Percentiles rank a stretch among this genome's conserved stretches.
phyloP scores from a whole-genome alignment of 2,329 filamentous ascomycete genomes.

The Sphaerostilbella broomeana region DNA sequence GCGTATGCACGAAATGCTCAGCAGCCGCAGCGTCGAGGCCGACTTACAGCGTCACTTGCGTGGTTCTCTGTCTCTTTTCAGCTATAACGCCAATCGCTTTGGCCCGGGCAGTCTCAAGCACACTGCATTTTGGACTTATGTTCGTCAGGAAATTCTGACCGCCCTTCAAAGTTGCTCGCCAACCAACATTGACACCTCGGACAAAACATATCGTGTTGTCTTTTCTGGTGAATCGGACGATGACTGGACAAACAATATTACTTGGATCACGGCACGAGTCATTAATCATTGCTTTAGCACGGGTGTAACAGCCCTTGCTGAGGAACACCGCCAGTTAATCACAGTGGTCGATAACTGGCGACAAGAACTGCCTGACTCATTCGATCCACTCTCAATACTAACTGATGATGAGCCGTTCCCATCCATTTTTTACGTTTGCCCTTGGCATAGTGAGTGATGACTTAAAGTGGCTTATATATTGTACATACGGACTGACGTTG shows the following conservation, averaged over 20 bases:
- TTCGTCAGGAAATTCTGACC: constrained; percentile 9
- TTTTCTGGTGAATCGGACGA: constrained; percentile 8
- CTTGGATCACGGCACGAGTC: constrained; percentile 8
- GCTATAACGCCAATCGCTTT: constrained; percentile 5
- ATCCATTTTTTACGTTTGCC: constrained; percentile 5
- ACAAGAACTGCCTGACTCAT: constrained; percentile 1
- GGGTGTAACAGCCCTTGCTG: neutral
- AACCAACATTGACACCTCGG: constrained; percentile 8
- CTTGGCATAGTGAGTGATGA: constrained; percentile 6
- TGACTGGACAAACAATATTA: constrained; percentile 10
- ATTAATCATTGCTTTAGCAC: constrained; percentile 7
- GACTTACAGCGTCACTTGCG: constrained; percentile 7
- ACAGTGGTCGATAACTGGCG: constrained; percentile 6
- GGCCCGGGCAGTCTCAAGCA: constrained; percentile 5
- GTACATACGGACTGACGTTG: neutral
- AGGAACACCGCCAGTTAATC: neutral
- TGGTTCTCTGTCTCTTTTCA: constrained; percentile 8
- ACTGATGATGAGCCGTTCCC: constrained; percentile 5
- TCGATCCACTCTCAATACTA: constrained; percentile 4
- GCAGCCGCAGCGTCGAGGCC: constrained; percentile 1
- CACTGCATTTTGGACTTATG: constrained; percentile 11
- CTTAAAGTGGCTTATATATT: neutral
- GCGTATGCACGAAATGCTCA: constrained; percentile 10
- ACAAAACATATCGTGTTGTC: constrained; percentile 5
- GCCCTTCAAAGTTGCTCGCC: constrained; percentile 7